These are phyloP conservation scores for Juncus effusus DNA, from an alignment of 176 grass and related monocot genomes.

Conservation along the genomic window DNA sequence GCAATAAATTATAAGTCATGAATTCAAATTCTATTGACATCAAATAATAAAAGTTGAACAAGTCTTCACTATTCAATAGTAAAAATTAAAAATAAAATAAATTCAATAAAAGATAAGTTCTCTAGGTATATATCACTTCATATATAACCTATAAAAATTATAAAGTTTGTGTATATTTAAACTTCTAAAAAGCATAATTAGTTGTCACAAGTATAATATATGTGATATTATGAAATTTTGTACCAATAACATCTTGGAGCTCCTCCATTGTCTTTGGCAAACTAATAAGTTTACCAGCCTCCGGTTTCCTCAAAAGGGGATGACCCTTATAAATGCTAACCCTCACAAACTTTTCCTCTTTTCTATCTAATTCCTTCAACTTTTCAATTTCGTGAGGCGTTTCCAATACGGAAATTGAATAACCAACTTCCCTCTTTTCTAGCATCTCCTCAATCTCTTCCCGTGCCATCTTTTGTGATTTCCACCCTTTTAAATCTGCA, in stretches of 20 bases:
- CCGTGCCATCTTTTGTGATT: conserved; percentile 20
- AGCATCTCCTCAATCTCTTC: conserved; percentile 41
- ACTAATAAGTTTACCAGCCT: conserved; percentile 65
- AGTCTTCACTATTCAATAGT: neutral
- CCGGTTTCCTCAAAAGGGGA: conserved; percentile 56
- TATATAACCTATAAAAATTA: too few species aligned
- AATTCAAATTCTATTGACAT: neutral
- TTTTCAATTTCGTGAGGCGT: neutral
- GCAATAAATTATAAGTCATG: neutral
- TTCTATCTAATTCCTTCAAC: conserved; percentile 15
- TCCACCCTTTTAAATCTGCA: conserved; percentile 13
- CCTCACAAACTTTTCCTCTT: conserved; percentile 27
- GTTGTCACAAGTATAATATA: too few species aligned
- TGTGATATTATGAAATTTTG: neutral
- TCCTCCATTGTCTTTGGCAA: conserved; percentile 73
- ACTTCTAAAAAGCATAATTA: too few species aligned
- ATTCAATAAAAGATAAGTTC: neutral
- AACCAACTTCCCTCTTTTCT: conserved; percentile 41
- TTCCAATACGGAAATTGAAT: conserved; percentile 46
- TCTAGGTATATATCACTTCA: too few species aligned
- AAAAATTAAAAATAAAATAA: neutral
- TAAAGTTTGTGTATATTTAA: too few species aligned
- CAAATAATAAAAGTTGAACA: neutral
- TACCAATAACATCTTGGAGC: conserved; percentile 52
- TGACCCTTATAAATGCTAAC: conserved; percentile 80